Percentiles rank a stretch among this genome's conserved stretches.
These are phyloP conservation scores for Brettanomyces custersianus DNA, from an alignment of 805 yeast genomes.

Conservation along the genomic window DNA sequence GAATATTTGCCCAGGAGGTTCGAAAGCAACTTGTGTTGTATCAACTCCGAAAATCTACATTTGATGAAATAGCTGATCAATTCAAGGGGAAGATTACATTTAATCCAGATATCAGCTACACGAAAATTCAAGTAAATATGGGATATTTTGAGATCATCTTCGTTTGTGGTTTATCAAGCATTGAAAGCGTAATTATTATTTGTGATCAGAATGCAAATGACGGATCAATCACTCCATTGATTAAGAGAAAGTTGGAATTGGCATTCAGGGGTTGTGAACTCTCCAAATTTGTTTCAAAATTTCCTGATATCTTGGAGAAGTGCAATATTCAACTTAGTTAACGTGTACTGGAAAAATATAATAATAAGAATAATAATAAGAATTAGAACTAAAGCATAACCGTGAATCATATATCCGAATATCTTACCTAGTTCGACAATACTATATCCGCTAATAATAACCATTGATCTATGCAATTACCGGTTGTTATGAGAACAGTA, in stretches of 20 bases:
- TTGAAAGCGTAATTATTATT: conserved; percentile 12
- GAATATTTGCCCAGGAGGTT: conserved; percentile 18
- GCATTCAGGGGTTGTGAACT: conserved; percentile 12
- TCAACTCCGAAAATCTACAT: conserved; percentile 13
- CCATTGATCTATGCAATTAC: too few species aligned
- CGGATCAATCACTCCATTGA: conserved; percentile 1
- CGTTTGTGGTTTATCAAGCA: conserved; percentile 13
- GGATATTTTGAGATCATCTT: conserved; percentile 14
- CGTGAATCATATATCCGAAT: too few species aligned
- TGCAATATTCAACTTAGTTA: conserved; percentile 5
- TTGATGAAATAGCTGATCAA: conserved; percentile 9
- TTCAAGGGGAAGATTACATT: conserved; percentile 10
- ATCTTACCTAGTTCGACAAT: too few species aligned
- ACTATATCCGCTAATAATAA: too few species aligned
- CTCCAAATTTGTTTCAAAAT: conserved; percentile 9
- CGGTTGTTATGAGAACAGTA: neutral
- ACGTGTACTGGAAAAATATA: too few species aligned
- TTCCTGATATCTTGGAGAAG: conserved; percentile 9
- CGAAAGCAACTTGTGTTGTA: conserved; percentile 18
- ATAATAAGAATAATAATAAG: too few species aligned
- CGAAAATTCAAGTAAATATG: conserved; percentile 18
- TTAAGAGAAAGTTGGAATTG: conserved; percentile 12
- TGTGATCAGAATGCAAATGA: conserved; percentile 6
- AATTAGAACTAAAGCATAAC: too few species aligned
- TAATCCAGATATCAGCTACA: conserved; percentile 20